A percentile compares a stretch with the other conserved stretches of the same genome.
Evolutionary conservation across 192 early-diverging fungal genomes (phyloP).

Genomic region (Umbelopsis sp.): DNA sequence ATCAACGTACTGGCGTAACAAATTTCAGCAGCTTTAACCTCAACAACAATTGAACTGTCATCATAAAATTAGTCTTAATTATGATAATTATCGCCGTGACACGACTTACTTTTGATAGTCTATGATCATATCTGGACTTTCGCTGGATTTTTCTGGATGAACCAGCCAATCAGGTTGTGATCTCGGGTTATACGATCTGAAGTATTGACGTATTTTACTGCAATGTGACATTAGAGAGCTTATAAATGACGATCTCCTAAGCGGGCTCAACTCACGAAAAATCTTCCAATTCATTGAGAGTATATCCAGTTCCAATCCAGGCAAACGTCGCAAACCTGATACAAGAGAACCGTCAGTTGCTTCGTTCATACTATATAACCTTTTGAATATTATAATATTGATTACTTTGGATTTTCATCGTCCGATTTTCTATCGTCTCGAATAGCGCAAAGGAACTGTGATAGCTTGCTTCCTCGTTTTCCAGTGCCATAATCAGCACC

Average conservation of each 20-base stretch:
- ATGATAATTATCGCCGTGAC: no score
- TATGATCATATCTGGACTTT: constrained; percentile 74
- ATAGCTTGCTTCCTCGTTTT: constrained; percentile 51
- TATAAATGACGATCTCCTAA: background rate
- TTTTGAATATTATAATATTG: no score
- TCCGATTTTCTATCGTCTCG: constrained; percentile 38
- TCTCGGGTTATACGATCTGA: constrained; percentile 33
- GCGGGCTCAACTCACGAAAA: constrained; percentile 50
- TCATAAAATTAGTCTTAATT: background rate
- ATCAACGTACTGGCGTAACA: constrained; percentile 32
- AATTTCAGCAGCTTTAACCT: constrained; percentile 71
- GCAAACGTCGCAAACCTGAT: constrained; percentile 58
- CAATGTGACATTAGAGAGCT: background rate
- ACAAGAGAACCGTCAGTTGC: no score
- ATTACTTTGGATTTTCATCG: constrained; percentile 18
- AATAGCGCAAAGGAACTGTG: constrained; percentile 63
- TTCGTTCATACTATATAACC: no score
- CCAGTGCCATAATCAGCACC: constrained; percentile 64
- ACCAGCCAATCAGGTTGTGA: constrained; percentile 53
- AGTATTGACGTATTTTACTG: constrained; percentile 40
- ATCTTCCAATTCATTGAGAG: constrained; percentile 56
- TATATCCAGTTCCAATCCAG: constrained; percentile 73
- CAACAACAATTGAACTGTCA: constrained; percentile 57
- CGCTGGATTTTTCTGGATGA: constrained; percentile 48
- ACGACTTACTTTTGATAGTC: constrained; percentile 51